Evolutionary conservation across 352 stramenopile genomes (phyloP), one percentile per base, ranked within the genome.

Genomic region (Phytophthora hybrid): DNA sequence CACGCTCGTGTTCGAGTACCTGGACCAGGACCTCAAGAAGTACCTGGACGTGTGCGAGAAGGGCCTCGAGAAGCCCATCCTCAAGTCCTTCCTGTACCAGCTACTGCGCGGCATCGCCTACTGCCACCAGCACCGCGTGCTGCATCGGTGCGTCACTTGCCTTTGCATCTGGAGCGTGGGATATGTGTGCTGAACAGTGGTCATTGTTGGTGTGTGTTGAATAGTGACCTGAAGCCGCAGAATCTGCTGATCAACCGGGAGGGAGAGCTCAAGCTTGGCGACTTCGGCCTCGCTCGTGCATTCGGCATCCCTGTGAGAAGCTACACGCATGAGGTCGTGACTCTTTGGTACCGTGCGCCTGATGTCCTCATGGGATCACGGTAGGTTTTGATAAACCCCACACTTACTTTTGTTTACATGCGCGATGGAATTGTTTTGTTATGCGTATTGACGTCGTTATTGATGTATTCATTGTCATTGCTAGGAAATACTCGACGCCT

Each of bases 1-100:
- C 54, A 99, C 98, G 59, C 90, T 99, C 16, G 98, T 99, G 18
- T 99, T 99, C 82, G 98, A 99, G 88, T 99, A 99, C 82, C 81
- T 99, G 26, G 98, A 99, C 79, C 97, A 99, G 81, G 98, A 99
- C 82, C 87, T 99, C 18, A 99, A 99, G 83, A 99, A 99, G 80
- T 99, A 99, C 81, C 84, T 99, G 32, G 98, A 99, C 76, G 94
- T 99, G 47, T 99, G 97, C 79, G 97, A 99, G 79, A 98, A 97
- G 31, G 98, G 97, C 4, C 85, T 99, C 19, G 97, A 99, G 67
- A 90, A 82, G 67, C 88, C 90, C 59, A 97, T 97, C 64, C 80
- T 97, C 73, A 97, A 97, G 83, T 96, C 90, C n/a, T 99, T 99
- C 84, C 78, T 99, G 63, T 99, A 99, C 80, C 98, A 99, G 88